Base-by-base conservation (phyloP, 75 land plant species). In the Selaginella tamariscina region DNA sequence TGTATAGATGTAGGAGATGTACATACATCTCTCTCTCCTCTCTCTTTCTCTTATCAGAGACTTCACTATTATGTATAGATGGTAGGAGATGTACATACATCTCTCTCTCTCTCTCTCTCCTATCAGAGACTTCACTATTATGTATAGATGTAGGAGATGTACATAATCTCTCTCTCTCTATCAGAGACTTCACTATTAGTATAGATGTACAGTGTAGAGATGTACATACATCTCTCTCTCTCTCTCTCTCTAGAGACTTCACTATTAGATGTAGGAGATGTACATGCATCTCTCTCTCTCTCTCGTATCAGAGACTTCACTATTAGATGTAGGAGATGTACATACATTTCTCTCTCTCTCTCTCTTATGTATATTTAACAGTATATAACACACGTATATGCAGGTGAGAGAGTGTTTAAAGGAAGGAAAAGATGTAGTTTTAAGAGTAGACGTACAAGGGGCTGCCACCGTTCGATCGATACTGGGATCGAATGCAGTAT, bases 401-500 rank as follows among this genome's bases (percentile, higher is more conserved):
- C 77, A 87, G 82, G 85, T 95, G n/a, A 75, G 96, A 31, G 92
- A 95, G 44, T 84, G 60, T 69, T 85, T 95, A 85, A 75, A 76
- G 65, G 77, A 74, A 64, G 99, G 96, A 31, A 75, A 29, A 65
- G 99, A 95, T 70, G 83, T 95, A 56, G 85, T 95, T 29, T 55
- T 95, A 63, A 79, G 99, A 63, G 88, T 95, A 22, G 99, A 90
- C 68, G 85, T 90, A 20, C 96, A 95, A 75, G 99, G 99, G 24
- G 99, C 99, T 21, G 82, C 85, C 11, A 95, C 96, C 0, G 68
- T 95, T 72, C 81, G 85, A 30, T 71, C 72, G 66, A 82, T 95
- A 32, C 75, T 95, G 24, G 84, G 91, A 31, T 59, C 74, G 32
- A 74, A 85, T 5, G 99, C 89, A 0, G 76, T 87, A 31, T 90